Conservation (phyloP, 768 basidiomycete genomes). For the Pleurotus djamor region DNA sequence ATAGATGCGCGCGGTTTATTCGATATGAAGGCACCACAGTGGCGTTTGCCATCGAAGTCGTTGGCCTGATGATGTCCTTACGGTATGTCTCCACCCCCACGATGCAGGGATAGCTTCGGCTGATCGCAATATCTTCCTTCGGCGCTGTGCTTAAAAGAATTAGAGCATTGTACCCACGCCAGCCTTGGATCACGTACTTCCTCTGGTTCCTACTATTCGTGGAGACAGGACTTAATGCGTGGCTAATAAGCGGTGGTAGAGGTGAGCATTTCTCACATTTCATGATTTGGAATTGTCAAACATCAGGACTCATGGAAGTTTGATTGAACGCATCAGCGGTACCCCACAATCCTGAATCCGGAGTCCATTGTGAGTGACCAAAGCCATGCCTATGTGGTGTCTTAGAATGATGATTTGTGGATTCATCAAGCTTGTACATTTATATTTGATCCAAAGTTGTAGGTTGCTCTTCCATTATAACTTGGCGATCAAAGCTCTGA, state of each 20-base stretch:
- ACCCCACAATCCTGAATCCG: constrained; percentile 32
- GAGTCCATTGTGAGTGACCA: constrained; percentile 26
- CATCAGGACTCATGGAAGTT: background rate
- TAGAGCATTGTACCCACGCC: constrained; percentile 34
- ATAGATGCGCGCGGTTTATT: constrained; percentile 44
- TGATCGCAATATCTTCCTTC: background rate
- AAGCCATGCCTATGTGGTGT: background rate
- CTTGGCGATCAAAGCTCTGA: background rate
- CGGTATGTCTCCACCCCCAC: constrained; percentile 26
- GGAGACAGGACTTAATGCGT: constrained; percentile 48
- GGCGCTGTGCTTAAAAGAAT: constrained; percentile 17
- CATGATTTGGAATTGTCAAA: background rate
- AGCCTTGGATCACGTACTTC: constrained; percentile 24
- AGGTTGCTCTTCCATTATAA: background rate
- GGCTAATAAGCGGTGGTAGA: constrained; percentile 49
- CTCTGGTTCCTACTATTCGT: constrained; percentile 34
- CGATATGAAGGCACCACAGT: constrained; percentile 54
- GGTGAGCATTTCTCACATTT: constrained; percentile 30
- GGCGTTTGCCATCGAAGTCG: constrained; percentile 47
- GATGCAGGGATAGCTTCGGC: too few species aligned
- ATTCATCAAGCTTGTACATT: constrained; percentile 1
- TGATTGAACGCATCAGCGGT: constrained; percentile 27
- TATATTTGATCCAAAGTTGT: constrained; percentile 5
- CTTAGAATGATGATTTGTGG: background rate
- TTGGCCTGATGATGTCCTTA: constrained; percentile 58